Evolutionary conservation across 495 filamentous ascomycete species (phyloP), one percentile per base, ranked within the genome.

Genomic region (Pyrenopolyporus hunteri): DNA sequence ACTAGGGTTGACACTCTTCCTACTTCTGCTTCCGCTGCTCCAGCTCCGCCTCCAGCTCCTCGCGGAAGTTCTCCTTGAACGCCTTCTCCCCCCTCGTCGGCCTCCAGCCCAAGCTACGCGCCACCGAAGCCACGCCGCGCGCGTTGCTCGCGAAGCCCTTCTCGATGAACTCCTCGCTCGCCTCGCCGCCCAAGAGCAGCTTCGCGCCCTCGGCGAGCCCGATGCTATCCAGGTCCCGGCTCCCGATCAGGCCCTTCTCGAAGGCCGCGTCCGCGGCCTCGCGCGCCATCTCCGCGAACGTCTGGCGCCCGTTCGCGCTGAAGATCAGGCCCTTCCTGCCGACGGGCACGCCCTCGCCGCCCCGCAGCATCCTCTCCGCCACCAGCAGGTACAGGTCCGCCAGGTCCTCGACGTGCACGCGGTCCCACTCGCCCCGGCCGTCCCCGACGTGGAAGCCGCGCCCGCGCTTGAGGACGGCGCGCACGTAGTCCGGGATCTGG

Each of bases 381-480:
- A 75, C 33, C 16, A 63, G 42, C 36, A 63, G 6, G 64, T 78
- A 83, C 8, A 85, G 49, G 6, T 64, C 67, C 0, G 72, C 72
- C 0, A 83, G 62, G 59, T 83, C 80, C 1, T 64, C 53, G 5
- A 85, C 69, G 32, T 83, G 80, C 3, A 82, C 74, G 47, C 77
- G 70, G 53, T 79, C 74, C 78, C 79, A 82, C 13, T 70, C 68
- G 2, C 66, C 74, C n/a, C 69, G 51, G 6, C 80, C 81, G 1
- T 74, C 64, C 28, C 75, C 77, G 10, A 81, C 50, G 3, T 73
- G 60, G 6, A 66, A 43, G 0, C 68, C 66, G 6, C 65, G 55
- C 11, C 75, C 72, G 6, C 44, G 52, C 11, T 70, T 49, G 2
- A 80, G 14, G 6, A 69, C 67, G 3, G 67, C 48, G 11, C 63